phyloP scores from a whole-genome alignment of 768 basidiomycete species.

The Coprinellus aureogranulatus region DNA sequence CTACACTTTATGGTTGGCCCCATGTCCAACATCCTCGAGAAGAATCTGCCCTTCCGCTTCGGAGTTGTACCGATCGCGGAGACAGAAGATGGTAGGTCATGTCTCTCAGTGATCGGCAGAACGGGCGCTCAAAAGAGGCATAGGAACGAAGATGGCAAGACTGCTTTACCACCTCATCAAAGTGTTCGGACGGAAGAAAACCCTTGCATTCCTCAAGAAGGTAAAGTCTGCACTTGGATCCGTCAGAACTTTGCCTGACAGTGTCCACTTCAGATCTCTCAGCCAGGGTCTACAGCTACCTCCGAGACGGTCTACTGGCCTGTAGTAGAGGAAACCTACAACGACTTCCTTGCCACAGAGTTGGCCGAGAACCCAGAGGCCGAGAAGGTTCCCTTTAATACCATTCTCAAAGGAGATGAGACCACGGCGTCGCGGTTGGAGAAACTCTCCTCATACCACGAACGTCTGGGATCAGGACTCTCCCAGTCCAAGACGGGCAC shows the following conservation, averaged over 20 bases:
- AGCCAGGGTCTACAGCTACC: neutral
- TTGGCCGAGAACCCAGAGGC: slow-evolving; percentile 25
- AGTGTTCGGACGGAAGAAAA: slow-evolving; percentile 58
- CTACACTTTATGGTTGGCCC: slow-evolving; percentile 63
- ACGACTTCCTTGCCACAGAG: slow-evolving; percentile 31
- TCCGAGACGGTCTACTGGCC: neutral
- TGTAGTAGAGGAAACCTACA: slow-evolving; percentile 28
- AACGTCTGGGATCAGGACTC: slow-evolving; percentile 53
- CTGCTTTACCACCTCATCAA: slow-evolving; percentile 67
- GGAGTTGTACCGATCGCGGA: slow-evolving; percentile 79
- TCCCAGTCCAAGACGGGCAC: slow-evolving; percentile 38
- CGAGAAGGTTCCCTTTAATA: slow-evolving; percentile 15
- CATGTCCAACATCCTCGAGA: slow-evolving; percentile 67
- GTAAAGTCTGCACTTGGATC: slow-evolving; percentile 31
- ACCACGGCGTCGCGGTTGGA: slow-evolving; percentile 40
- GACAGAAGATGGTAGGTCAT: slow-evolving; percentile 39
- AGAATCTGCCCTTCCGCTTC: slow-evolving; percentile 76
- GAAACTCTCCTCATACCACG: slow-evolving; percentile 50
- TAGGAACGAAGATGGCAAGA: slow-evolving; percentile 69
- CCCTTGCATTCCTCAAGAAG: slow-evolving; percentile 57
- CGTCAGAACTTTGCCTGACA: neutral
- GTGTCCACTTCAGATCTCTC: neutral
- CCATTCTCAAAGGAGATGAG: slow-evolving; percentile 24
- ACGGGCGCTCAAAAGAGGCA: neutral
- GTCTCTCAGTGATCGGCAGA: neutral